Conservation (phyloP, 257 asterid species). For the Fraxinus excelsior region DNA sequence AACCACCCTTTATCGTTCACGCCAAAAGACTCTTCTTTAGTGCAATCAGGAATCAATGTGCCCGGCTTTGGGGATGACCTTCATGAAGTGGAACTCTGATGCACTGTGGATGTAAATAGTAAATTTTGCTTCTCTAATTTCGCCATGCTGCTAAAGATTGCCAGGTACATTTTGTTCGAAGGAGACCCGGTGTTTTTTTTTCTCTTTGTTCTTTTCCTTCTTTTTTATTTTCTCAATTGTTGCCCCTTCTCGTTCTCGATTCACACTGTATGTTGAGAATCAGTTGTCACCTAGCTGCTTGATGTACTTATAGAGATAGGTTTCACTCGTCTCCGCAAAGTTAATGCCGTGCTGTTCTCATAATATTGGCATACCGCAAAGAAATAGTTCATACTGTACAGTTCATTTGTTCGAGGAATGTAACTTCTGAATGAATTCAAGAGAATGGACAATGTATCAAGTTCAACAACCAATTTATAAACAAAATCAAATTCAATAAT, state of each 20-base stretch:
- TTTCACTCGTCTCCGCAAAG: slow-evolving; percentile 30
- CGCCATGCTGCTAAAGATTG: not conserved
- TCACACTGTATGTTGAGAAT: slow-evolving; percentile 42
- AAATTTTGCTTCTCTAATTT: slow-evolving; percentile 43
- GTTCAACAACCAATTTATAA: not conserved
- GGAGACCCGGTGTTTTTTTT: slow-evolving; percentile 22
- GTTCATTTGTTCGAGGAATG: slow-evolving; percentile 44
- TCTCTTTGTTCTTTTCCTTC: not conserved
- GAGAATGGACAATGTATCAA: slow-evolving; percentile 11
- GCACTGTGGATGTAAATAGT: slow-evolving; percentile 48
- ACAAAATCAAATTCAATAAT: not conserved
- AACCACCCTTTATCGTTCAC: slow-evolving; percentile 18
- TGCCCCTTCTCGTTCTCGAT: not conserved
- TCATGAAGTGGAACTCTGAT: slow-evolving; percentile 91
- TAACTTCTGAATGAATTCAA: slow-evolving; percentile 27
- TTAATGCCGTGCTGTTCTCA: slow-evolving; percentile 25
- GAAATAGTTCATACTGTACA: slow-evolving; percentile 52
- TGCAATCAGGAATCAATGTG: slow-evolving; percentile 35
- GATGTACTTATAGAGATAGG: slow-evolving; percentile 52
- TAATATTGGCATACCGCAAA: slow-evolving; percentile 28
- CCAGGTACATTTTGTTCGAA: slow-evolving; percentile 29
- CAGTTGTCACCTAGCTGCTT: slow-evolving; percentile 38
- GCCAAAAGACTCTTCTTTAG: slow-evolving; percentile 30
- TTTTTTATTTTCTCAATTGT: not conserved
- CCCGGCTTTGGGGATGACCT: slow-evolving; percentile 73